phyloP scores from a whole-genome alignment of 306 rosid genomes.

The Oemleria cerasiformis region DNA sequence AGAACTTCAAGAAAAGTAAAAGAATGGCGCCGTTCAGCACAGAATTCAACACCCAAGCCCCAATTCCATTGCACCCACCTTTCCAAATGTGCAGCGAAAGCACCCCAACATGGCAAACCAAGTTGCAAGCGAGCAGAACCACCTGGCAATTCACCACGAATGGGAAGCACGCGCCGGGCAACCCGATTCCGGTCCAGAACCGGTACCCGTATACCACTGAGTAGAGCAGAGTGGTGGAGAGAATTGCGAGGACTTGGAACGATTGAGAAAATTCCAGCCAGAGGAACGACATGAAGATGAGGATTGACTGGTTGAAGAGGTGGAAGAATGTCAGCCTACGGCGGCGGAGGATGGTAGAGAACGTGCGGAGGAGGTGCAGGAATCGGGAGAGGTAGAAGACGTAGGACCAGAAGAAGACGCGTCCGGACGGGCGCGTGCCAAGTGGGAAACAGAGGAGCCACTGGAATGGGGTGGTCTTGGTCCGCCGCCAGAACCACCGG shows the following conservation, averaged over 20 bases:
- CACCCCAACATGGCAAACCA: constrained; percentile 62
- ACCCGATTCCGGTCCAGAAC: constrained; percentile 54
- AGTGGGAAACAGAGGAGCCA: constrained; percentile 83
- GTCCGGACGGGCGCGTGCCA: constrained; percentile 70
- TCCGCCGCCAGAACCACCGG: constrained; percentile 76
- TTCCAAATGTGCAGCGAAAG: constrained; percentile 48
- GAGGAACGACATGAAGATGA: constrained; percentile 51
- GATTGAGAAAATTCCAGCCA: constrained; percentile 85
- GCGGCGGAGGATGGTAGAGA: constrained; percentile 45
- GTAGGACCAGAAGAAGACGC: constrained; percentile 86
- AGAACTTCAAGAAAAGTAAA: constrained; percentile 44
- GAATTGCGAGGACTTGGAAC: constrained; percentile 56
- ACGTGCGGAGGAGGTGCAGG: constrained; percentile 54
- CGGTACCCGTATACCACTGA: constrained; percentile 52
- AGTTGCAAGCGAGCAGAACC: constrained; percentile 37
- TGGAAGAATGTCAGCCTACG: constrained; percentile 45
- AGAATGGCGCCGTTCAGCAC: constrained; percentile 52
- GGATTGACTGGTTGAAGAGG: constrained; percentile 47
- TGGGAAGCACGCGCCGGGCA: constrained; percentile 35
- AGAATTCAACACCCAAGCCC: constrained; percentile 65
- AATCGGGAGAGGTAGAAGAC: constrained; percentile 67
- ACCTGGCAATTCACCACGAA: constrained; percentile 42
- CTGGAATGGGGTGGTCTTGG: constrained; percentile 50
- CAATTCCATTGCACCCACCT: constrained; percentile 88
- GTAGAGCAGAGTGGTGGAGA: constrained; percentile 41